phyloP scores from a whole-genome alignment of 148 eudicot species.

The Silene latifolia region DNA sequence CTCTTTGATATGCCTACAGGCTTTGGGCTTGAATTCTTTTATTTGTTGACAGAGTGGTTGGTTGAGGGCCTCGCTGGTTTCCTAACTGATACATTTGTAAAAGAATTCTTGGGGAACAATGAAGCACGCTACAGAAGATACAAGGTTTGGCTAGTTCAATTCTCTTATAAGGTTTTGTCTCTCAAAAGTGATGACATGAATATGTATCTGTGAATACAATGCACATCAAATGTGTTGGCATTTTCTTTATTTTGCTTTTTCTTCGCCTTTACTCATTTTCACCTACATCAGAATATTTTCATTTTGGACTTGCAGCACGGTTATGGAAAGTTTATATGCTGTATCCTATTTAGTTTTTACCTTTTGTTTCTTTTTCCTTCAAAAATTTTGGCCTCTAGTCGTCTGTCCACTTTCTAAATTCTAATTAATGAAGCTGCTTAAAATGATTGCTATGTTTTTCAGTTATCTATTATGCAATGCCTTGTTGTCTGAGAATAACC shows the following conservation, averaged over 20 bases:
- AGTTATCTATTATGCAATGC: background rate
- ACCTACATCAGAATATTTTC: background rate
- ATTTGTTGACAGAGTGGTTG: conserved; percentile 71
- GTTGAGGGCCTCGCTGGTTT: conserved; percentile 96
- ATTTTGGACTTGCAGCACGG: background rate
- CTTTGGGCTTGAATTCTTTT: conserved; percentile 14
- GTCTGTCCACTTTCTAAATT: background rate
- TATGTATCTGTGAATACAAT: background rate
- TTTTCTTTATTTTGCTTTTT: background rate
- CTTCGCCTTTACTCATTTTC: background rate
- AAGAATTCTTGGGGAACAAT: conserved; percentile 83
- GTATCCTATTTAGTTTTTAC: background rate
- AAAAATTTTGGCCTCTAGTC: background rate
- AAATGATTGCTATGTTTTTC: background rate
- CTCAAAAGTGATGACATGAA: background rate
- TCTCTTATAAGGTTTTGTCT: background rate
- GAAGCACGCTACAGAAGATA: conserved; percentile 92
- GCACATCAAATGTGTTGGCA: background rate
- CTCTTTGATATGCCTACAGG: conserved; percentile 15
- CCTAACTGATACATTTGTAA: conserved; percentile 72
- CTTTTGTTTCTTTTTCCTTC: background rate
- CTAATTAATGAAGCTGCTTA: background rate
- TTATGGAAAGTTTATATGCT: background rate
- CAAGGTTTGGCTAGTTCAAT: conserved; percentile 50
- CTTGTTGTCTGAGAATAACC: background rate